A percentile compares a stretch with the other conserved stretches of the same genome.
These are phyloP conservation scores for Beta macrorhiza DNA, from an alignment of 179 eudicot genomes.

Conservation along the genomic window DNA sequence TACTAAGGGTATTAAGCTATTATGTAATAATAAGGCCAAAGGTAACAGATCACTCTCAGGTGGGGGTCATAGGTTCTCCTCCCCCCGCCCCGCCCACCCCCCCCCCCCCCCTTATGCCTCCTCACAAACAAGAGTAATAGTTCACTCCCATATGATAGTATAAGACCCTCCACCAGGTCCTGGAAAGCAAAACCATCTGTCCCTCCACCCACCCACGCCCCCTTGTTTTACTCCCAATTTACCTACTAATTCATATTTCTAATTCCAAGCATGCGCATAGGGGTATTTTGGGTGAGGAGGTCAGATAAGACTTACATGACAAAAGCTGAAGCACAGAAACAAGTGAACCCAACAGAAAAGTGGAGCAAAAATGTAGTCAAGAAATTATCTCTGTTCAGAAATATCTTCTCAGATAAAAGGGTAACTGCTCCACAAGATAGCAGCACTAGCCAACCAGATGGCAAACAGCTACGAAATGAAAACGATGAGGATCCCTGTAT, in stretches of 20 bases:
- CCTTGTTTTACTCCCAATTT: neutral
- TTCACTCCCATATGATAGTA: neutral
- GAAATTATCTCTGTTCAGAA: conserved; percentile 66
- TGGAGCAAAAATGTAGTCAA: conserved; percentile 68
- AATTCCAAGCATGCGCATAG: neutral
- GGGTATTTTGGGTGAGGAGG: neutral
- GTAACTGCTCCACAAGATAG: conserved; percentile 57
- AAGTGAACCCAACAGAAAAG: conserved; percentile 64
- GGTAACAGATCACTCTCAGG: neutral
- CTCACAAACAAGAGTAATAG: neutral
- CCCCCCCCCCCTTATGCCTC: neutral
- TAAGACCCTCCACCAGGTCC: neutral
- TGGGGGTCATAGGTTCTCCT: neutral
- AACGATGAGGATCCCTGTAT: conserved; percentile 71
- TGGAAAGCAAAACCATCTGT: neutral
- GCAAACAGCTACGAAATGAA: conserved; percentile 76
- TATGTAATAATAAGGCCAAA: neutral
- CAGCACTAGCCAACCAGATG: conserved; percentile 72
- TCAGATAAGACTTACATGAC: conserved; percentile 56
- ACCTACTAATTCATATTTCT: neutral
- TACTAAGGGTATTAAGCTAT: neutral
- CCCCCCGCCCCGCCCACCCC: no score
- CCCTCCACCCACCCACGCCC: neutral
- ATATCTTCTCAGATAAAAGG: conserved; percentile 68
- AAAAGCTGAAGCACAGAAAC: conserved; percentile 65